Evolutionary conservation across 2,329 filamentous ascomycete genomes (phyloP).

Genomic region (Esteya vermicola): DNA sequence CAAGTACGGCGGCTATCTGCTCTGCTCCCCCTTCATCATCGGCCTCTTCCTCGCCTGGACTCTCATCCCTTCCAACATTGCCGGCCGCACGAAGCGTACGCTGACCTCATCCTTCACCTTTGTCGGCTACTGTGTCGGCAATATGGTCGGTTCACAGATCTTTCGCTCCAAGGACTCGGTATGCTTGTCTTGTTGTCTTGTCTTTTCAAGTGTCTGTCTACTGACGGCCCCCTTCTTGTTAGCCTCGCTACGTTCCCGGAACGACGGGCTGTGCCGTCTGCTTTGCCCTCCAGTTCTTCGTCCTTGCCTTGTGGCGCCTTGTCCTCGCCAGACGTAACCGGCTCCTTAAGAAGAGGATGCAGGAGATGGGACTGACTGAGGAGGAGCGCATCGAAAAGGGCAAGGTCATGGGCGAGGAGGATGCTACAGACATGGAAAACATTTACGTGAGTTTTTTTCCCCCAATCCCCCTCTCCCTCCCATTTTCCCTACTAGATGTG

Average conservation of each 20-base stretch:
- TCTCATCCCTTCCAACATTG: conserved; percentile 28
- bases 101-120: conserved; percentile 29
- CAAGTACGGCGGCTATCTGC: conserved; percentile 23
- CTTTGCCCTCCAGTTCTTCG: conserved; percentile 21
- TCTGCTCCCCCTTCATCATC: conserved; percentile 20
- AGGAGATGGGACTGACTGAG: conserved; percentile 17
- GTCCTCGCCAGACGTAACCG: conserved; percentile 26
- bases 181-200: conserved; percentile 3
- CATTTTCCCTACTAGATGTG: no score
- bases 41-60: conserved; percentile 20
- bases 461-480: no score
- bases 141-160: conserved; percentile 31
- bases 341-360: conserved; percentile 16
- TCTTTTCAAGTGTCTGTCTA: neutral
- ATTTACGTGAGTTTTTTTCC: conserved; percentile 18
- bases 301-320: conserved; percentile 23
- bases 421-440: conserved; percentile 23
- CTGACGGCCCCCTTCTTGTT: no score
- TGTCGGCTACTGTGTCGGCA: conserved; percentile 30
- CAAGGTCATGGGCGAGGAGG: conserved; percentile 20
- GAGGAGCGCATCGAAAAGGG: conserved; percentile 19
- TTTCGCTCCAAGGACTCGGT: conserved; percentile 26
- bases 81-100: conserved; percentile 31
- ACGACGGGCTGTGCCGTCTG: conserved; percentile 11
- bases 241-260: neutral